Percentiles rank a stretch among this genome's conserved stretches.
phyloP scores from a whole-genome alignment of 345 rosid genomes.

The Hibiscus tridactylites region DNA sequence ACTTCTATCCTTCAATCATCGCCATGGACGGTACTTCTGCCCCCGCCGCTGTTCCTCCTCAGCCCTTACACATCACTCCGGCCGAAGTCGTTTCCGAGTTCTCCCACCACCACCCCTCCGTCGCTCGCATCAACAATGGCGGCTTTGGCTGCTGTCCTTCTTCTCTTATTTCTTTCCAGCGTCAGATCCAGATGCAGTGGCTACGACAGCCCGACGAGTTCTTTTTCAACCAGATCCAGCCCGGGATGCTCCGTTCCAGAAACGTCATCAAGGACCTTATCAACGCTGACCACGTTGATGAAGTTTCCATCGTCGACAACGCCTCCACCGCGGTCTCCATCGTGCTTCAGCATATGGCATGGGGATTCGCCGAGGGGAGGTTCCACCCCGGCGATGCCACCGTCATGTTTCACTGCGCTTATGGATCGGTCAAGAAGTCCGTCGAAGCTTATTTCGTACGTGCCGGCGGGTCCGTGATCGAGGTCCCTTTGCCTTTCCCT shows the following conservation, averaged over 20 bases:
- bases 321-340: not conserved
- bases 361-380: not conserved
- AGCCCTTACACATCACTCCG: not conserved
- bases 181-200: not conserved
- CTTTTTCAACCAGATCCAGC: not conserved
- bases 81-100: not conserved
- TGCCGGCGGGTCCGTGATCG: slow-evolving; percentile 74
- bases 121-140: not conserved
- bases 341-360: not conserved
- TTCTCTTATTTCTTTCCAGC: not conserved
- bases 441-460: slow-evolving; percentile 82
- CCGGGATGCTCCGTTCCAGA: not conserved
- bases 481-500: slow-evolving; percentile 80
- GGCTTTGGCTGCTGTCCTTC: not conserved
- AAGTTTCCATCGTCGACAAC: not conserved
- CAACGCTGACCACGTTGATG: not conserved
- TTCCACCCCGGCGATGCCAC: slow-evolving; percentile 41
- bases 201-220: not conserved
- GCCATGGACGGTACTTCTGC: too few species aligned
- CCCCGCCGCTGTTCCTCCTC: not conserved
- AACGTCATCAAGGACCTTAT: not conserved
- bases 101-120: not conserved
- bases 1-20: too few species aligned
- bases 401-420: slow-evolving; percentile 81
- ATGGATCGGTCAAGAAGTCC: slow-evolving; percentile 73